Evolutionary conservation across 768 basidiomycete species (phyloP), one percentile per base, ranked within the genome.

Genomic region (Russula foetens): DNA sequence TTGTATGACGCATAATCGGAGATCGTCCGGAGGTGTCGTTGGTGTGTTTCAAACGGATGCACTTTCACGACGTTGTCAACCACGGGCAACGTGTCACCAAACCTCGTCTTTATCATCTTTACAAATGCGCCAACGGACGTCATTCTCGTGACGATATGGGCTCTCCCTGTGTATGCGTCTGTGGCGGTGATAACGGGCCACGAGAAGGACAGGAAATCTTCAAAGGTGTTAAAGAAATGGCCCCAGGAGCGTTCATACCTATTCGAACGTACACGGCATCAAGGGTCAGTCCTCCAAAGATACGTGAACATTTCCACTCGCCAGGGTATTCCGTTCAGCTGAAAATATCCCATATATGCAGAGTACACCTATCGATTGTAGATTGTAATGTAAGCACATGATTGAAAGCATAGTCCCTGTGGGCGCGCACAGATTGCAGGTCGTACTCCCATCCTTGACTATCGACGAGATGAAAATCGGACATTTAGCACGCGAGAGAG

Each of bases 71-170:
- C 82, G 63, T 90, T 89, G 53, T 89, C 84, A 2, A 85, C 82
- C 59, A 82, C 76, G 14, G 86, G 84, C 21, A 92, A 75, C 1
- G 80, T 84, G 71, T 91, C 90, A 53, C 89, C 88, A 67, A 85
- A 91, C 87, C 89, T 80, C 2, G 86, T 88, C 74, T 88, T 88
- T 67, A 92, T 84, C 90, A 92, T 92, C 74, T 85, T 88, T 50
- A 90, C 71, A 66, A 92, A 92, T 1, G 88, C 84, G 5, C 81
- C 79, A 50, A 92, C 77, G 33, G 85, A 86, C 4, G 77, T 84
- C 62, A 83, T 72, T 49, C 86, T 81, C n/a, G 89, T 91, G 24
- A 88, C 88, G 56, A 92, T 85, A 70, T 92, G 90, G 0, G 88
- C 82, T 62, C 79, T 79, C 19, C 87, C 85, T 0, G 90, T 88